A percentile compares a stretch with the other conserved stretches of the same genome.
Conservation (phyloP, 192 early-diverging fungal genomes). For the Coemansia sp. region DNA sequence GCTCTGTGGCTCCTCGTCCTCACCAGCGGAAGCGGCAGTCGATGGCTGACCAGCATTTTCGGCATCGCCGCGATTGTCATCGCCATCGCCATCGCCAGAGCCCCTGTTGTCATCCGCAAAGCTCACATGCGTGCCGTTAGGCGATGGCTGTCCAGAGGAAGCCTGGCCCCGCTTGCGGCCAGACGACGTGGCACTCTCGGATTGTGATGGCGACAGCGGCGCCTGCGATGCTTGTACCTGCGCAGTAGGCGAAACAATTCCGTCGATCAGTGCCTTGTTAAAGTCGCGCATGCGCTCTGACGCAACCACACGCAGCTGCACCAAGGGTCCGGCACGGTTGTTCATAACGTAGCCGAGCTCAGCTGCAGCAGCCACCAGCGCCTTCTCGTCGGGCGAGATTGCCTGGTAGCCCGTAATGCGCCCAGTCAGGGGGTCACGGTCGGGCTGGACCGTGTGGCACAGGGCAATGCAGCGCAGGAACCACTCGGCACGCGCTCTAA, state of each 20-base stretch:
- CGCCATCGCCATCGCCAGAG: not conserved
- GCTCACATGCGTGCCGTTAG: not conserved
- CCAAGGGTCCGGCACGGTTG: constrained; percentile 53
- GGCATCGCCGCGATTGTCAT: not conserved
- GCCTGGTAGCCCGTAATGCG: constrained; percentile 71
- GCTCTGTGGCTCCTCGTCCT: constrained; percentile 33
- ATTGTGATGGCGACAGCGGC: not conserved
- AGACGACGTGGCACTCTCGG: no score
- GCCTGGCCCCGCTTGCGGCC: not conserved
- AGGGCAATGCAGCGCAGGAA: constrained; percentile 75
- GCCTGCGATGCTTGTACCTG: not conserved
- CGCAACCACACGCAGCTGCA: constrained; percentile 49
- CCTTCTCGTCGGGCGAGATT: constrained; percentile 81
- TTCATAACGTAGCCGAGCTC: constrained; percentile 69
- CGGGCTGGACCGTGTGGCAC: constrained; percentile 80
- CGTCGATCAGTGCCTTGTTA: constrained; percentile 14
- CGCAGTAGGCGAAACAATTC: not conserved
- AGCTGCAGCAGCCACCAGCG: constrained; percentile 72
- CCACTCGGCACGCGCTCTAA: constrained; percentile 50
- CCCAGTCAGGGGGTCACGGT: constrained; percentile 57
- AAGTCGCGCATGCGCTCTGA: constrained; percentile 49
- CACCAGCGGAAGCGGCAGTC: not conserved
- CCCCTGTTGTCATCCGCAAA: not conserved
- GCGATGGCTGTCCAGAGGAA: not conserved
- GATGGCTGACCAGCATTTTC: no score